Percentiles rank a stretch among this genome's conserved stretches.
These are phyloP conservation scores for Magnaporthiopsis rhizophila DNA, from an alignment of 2,329 filamentous ascomycete species.

Conservation along the genomic window DNA sequence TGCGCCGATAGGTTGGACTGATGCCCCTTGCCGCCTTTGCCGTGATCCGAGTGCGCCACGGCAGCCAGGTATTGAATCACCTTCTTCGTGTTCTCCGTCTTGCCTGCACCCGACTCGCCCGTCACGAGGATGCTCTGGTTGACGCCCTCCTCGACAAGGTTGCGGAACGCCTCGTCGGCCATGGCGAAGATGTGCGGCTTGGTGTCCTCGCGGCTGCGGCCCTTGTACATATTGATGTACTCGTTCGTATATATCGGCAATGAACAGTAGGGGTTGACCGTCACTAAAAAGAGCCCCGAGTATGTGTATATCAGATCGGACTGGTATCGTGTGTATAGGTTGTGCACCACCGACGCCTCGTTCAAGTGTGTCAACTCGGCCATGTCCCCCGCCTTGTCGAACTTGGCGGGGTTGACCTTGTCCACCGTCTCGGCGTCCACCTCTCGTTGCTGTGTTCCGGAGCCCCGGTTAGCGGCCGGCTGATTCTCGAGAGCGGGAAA, in stretches of 20 bases:
- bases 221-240: conserved; percentile 97
- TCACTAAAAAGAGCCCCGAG: conserved; percentile 92
- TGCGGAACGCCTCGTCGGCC: conserved; percentile 93
- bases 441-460: conserved; percentile 62
- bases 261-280: conserved; percentile 92
- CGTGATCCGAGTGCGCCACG: conserved; percentile 77
- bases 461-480: neutral
- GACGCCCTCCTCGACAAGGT: conserved; percentile 86
- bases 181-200: conserved; percentile 97
- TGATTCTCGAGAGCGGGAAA: too few species aligned
- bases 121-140: conserved; percentile 98
- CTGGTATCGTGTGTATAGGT: conserved; percentile 90
- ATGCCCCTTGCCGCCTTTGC: conserved; percentile 32
- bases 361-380: conserved; percentile 96
- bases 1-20: conserved; percentile 85
- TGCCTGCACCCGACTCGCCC: conserved; percentile 94
- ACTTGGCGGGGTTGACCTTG: conserved; percentile 98
- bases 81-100: conserved; percentile 99
- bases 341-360: conserved; percentile 95
- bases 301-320: conserved; percentile 97
- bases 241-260: conserved; percentile 94
- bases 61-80: conserved; percentile 97
- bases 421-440: conserved; percentile 82
- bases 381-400: conserved; percentile 99
- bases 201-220: conserved; percentile 82